Evolutionary conservation across 305 asterid species (phyloP).

Genomic region (Solanum hybrid): DNA sequence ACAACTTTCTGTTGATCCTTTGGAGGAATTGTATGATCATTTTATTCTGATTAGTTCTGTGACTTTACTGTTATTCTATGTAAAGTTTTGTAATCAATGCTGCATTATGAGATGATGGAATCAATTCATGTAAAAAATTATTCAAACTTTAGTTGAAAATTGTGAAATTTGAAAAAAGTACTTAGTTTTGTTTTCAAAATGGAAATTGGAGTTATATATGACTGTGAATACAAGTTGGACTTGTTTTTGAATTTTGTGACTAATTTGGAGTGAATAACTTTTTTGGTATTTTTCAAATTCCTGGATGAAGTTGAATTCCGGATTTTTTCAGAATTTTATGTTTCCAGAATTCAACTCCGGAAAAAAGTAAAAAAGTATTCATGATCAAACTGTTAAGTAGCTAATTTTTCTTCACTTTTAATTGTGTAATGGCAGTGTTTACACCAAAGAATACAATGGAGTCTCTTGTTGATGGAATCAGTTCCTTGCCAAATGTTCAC

Average conservation of each 20-base stretch:
- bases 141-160: conserved; percentile 1
- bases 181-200: not conserved
- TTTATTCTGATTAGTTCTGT: not conserved
- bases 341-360: not conserved
- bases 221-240: not conserved
- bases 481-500: conserved; percentile 41
- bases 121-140: not conserved
- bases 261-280: not conserved
- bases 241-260: not conserved
- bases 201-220: not conserved
- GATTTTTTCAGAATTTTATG: not conserved
- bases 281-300: not conserved
- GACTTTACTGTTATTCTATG: not conserved
- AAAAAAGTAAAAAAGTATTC: not conserved
- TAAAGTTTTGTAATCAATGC: not conserved
- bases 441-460: conserved; percentile 40
- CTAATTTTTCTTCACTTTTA: conserved; percentile 10
- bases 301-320: not conserved
- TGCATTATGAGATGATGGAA: not conserved
- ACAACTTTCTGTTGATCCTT: not conserved
- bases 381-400: not conserved
- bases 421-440: conserved; percentile 20
- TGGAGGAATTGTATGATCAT: not conserved
- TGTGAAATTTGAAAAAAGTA: not conserved
- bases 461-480: conserved; percentile 57